These are phyloP conservation scores for Tanozyma kutaoensis DNA, from an alignment of 805 yeast species.

Conservation along the genomic window DNA sequence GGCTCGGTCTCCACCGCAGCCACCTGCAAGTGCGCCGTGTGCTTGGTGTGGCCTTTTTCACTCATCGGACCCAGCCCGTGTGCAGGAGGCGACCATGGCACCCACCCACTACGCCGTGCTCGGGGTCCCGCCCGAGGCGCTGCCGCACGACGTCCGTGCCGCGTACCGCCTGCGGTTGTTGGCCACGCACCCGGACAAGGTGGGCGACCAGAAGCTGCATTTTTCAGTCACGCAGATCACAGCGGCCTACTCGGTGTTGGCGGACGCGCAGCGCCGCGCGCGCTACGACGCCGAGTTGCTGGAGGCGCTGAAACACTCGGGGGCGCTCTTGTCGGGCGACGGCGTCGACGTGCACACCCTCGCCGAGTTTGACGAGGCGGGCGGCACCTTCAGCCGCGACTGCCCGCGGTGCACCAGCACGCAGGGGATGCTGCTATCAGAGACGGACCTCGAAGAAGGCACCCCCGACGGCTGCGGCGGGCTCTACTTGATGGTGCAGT, in stretches of 20 bases:
- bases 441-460: constrained; percentile 45
- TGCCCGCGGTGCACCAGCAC: constrained; percentile 56
- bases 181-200: constrained; percentile 70
- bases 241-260: constrained; percentile 49
- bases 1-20: constrained; percentile 28
- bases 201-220: constrained; percentile 1
- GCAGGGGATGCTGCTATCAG: constrained; percentile 46
- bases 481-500: constrained; percentile 63
- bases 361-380: constrained; percentile 39
- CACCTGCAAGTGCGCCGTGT: constrained; percentile 28
- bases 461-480: constrained; percentile 36
- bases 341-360: constrained; percentile 59
- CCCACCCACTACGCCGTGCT: constrained; percentile 39
- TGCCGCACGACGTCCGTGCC: constrained; percentile 29
- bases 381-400: constrained; percentile 21
- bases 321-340: constrained; percentile 37
- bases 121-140: constrained; percentile 30
- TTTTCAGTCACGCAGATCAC: constrained; percentile 31
- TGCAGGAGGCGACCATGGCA: too few relatives aligned
- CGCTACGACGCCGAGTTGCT: constrained; percentile 40
- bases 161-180: constrained; percentile 58
- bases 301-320: constrained; percentile 19
- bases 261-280: constrained; percentile 22
- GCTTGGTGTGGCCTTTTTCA: constrained; percentile 6
- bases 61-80: too few relatives aligned